Percentiles rank a stretch among this genome's conserved stretches.
These are phyloP conservation scores for Gamsiella multidivaricata DNA, from an alignment of 192 early-diverging fungal species.

Conservation along the genomic window DNA sequence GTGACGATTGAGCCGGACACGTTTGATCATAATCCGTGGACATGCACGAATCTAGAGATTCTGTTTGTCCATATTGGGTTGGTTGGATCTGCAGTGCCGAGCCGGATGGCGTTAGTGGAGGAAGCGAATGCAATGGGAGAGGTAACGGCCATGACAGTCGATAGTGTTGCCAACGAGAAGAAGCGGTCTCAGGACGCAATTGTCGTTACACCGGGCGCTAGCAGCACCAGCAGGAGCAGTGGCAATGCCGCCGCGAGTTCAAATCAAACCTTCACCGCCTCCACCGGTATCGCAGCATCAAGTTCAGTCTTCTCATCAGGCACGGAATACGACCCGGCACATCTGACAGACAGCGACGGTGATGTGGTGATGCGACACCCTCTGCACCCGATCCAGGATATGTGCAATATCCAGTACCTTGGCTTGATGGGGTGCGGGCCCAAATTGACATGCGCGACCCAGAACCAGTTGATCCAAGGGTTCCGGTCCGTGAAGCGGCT, in stretches of 20 bases:
- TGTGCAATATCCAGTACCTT: conserved; percentile 29
- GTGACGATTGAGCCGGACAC: conserved; percentile 34
- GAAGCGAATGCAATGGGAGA: not conserved
- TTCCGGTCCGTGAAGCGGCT: conserved; percentile 43
- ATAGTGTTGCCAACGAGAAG: not conserved
- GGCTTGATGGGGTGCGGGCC: conserved; percentile 44
- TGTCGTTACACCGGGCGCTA: not conserved
- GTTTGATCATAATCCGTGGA: conserved; percentile 35
- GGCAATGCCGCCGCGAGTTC: not conserved
- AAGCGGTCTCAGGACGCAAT: conserved; percentile 9
- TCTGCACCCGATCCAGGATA: conserved; percentile 36
- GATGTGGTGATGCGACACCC: conserved; percentile 12
- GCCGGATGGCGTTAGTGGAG: not conserved
- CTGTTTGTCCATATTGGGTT: conserved; percentile 47
- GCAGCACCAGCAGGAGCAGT: not conserved
- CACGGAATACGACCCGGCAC: no score
- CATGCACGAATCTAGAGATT: conserved; percentile 34
- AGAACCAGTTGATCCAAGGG: conserved; percentile 13
- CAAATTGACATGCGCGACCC: conserved; percentile 14
- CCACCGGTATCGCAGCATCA: no score
- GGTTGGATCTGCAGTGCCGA: conserved; percentile 2
- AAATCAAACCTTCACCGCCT: no score
- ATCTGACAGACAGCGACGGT: not conserved
- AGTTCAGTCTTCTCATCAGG: no score
- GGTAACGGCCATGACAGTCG: not conserved